Evolutionary conservation across 2,329 filamentous ascomycete genomes (phyloP), one percentile per base, ranked within the genome.

Genomic region (Neophaeococcomyces aloes): DNA sequence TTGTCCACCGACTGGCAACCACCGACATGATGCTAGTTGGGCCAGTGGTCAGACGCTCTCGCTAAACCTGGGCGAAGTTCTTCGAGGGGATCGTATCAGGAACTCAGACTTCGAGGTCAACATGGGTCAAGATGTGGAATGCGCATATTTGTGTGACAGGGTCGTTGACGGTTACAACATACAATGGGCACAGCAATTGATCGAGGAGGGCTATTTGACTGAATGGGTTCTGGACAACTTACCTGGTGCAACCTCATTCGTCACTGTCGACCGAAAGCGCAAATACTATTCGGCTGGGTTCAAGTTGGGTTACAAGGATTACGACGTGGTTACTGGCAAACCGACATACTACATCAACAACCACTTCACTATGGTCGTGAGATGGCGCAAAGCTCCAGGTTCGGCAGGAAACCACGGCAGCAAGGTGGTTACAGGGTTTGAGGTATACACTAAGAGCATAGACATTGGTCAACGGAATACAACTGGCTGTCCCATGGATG

Each of bases 211-310:
- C 29, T 93, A 91, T 61, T 79, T 91, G n/a, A 80, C 81, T 2
- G 86, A 94, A 63, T 94, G 86, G 87, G 93, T 94, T 53, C 83
- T 91, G 51, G 86, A 94, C 62, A 94, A 94, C 56, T 71, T 94
- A 7, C 86, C 87, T 1, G 86, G 86, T 5, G 86, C 86, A 29
- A 93, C 86, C 7, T 88, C 81, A 61, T 93, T 93, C 58, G 82
- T 91, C 21, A 89, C 84, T 0, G 81, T 85, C 29, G 86, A 93
- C 62, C 86, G 86, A 66, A 79, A 75, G 36, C 74, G 78, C 56
- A 93, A 88, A 62, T 93, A 94, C 68, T 94, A 94, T 60, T 83
- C 86, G 10, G 79, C 86, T 2, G 87, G 87, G 2, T 94, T 94
- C 71, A 93, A 91, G 65, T 71, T 94, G 45, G 87, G 86, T 5